These are phyloP conservation scores for Epicoccum nigrum DNA, from an alignment of 2,329 filamentous ascomycete species.

Conservation along the genomic window DNA sequence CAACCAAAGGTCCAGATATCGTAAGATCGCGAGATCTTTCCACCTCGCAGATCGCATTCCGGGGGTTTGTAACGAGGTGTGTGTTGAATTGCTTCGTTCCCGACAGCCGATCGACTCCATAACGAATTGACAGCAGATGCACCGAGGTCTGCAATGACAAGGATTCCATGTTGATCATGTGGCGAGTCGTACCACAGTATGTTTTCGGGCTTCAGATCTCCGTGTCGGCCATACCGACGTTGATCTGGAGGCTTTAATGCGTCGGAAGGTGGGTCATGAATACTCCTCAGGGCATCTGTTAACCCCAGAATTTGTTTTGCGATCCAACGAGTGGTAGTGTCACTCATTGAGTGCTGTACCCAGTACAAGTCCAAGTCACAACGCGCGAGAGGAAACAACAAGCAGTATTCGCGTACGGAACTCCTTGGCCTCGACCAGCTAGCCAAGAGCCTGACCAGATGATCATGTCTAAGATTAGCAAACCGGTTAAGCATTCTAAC, in stretches of 20 bases:
- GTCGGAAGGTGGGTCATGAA: slow-evolving; percentile 15
- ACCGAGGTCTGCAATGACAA: slow-evolving; percentile 8
- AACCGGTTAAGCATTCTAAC: slow-evolving; percentile 11
- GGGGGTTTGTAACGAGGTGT: slow-evolving; percentile 20
- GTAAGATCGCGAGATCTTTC: slow-evolving; percentile 17
- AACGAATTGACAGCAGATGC: not conserved
- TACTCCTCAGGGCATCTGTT: slow-evolving; percentile 9
- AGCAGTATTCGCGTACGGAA: not conserved
- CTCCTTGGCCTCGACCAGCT: slow-evolving; percentile 8
- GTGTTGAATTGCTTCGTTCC: slow-evolving; percentile 15
- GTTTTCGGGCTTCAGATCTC: slow-evolving; percentile 18
- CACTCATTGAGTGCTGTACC: not conserved
- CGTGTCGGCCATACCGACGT: slow-evolving; percentile 5
- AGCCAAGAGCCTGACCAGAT: slow-evolving; percentile 23
- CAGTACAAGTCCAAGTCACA: slow-evolving; percentile 19
- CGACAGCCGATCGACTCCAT: not conserved
- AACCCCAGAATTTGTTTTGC: slow-evolving; percentile 21
- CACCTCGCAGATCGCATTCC: slow-evolving; percentile 24
- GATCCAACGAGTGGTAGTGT: slow-evolving; percentile 8
- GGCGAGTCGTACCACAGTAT: slow-evolving; percentile 11
- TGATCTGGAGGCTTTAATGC: not conserved
- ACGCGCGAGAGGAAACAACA: slow-evolving; percentile 20
- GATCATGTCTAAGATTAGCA: slow-evolving; percentile 12
- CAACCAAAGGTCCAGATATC: slow-evolving; percentile 33
- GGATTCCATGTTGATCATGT: not conserved